Conservation (phyloP, 1,139 yeast genomes). For the Sporopachydermia cereana region DNA sequence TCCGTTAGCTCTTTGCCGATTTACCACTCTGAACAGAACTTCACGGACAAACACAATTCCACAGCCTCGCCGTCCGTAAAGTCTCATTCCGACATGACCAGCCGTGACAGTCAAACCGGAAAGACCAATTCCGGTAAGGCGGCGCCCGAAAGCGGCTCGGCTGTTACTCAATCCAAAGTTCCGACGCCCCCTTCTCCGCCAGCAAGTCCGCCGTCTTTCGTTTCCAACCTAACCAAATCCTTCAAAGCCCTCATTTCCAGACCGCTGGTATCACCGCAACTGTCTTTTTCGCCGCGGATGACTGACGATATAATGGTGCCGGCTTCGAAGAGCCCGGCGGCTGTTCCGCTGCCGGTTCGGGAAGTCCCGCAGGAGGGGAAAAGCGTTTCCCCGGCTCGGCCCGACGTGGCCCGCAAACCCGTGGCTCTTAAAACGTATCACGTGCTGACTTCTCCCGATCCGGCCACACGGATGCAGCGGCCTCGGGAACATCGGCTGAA, state of each 20-base stretch:
- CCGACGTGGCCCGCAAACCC: constrained; percentile 4
- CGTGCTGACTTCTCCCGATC: constrained; percentile 20
- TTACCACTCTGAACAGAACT: no score
- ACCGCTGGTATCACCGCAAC: constrained; percentile 12
- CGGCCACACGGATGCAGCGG: constrained; percentile 14
- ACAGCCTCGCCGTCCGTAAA: neutral
- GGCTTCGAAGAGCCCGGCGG: neutral
- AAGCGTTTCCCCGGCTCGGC: neutral
- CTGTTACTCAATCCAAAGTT: no score
- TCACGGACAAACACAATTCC: neutral
- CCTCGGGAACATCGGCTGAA: constrained; percentile 25
- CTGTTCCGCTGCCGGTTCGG: constrained; percentile 2
- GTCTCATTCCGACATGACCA: no score
- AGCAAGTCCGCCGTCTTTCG: constrained; percentile 11
- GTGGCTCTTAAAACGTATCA: constrained; percentile 22
- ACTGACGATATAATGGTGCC: constrained; percentile 19
- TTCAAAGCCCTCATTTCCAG: constrained; percentile 16
- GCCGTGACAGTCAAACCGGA: no score
- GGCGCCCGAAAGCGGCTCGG: no score
- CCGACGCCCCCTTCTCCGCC: neutral
- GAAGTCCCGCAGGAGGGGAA: neutral
- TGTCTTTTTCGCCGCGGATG: constrained; percentile 20
- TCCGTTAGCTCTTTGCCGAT: neutral
- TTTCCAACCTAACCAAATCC: constrained; percentile 18
- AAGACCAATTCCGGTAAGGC: no score